Percentiles rank a stretch among this genome's conserved stretches.
These are phyloP conservation scores for Cymbidium sinense DNA, from an alignment of 106 monocot species.

Conservation along the genomic window DNA sequence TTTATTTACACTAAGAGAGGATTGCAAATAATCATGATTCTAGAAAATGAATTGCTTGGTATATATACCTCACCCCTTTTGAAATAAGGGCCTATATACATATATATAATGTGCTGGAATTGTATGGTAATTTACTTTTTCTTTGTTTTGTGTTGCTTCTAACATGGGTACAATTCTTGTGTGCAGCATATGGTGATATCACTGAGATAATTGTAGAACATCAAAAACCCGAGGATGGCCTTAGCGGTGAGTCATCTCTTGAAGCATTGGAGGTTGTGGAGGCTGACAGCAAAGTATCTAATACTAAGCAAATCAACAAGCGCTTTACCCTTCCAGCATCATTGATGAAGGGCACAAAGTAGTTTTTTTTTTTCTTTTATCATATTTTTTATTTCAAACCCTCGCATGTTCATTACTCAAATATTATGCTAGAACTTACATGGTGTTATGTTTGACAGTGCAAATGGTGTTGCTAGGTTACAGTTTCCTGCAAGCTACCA, in stretches of 20 bases:
- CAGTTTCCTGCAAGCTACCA: conserved; percentile 19
- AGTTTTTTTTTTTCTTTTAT: conserved; percentile 10
- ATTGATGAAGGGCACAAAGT: conserved; percentile 25
- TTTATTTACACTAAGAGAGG: no score
- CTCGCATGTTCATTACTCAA: not conserved
- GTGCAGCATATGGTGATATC: conserved; percentile 24
- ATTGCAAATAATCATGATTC: no score
- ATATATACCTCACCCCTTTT: no score
- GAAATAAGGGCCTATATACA: no score
- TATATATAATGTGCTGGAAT: not conserved
- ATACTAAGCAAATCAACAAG: conserved; percentile 4
- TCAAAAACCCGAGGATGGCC: conserved; percentile 16
- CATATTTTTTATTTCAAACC: not conserved
- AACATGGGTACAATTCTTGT: not conserved
- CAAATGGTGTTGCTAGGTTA: conserved; percentile 17
- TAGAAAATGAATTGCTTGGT: no score
- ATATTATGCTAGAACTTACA: not conserved
- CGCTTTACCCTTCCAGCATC: conserved; percentile 38
- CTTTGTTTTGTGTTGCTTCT: not conserved
- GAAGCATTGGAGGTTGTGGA: conserved; percentile 12
- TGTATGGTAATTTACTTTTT: not conserved
- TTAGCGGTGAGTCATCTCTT: conserved; percentile 8
- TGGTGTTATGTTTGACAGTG: conserved; percentile 11
- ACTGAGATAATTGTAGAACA: conserved; percentile 22
- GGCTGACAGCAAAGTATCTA: conserved; percentile 1